Base-by-base conservation (phyloP, 257 asterid species). In the Apocynum venetum region DNA sequence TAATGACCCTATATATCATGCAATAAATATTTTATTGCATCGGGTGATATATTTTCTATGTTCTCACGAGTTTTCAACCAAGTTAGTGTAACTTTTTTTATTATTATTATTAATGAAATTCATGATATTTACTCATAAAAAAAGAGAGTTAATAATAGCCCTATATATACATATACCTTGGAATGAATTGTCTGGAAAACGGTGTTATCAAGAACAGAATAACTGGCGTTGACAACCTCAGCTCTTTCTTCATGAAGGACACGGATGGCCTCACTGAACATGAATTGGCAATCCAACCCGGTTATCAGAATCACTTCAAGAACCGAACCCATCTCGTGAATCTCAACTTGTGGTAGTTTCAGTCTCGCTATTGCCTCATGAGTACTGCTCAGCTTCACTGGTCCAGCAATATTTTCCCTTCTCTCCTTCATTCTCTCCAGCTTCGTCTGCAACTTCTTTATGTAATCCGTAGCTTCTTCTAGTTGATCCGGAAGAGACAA, bases 111-210 rank as follows among this genome's bases (percentile, higher is more conserved):
- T 25, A 25, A 25, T 25, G 31, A 25, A 25, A 25, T 25, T 25
- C 31, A 25, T 25, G 31, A 25, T 25, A 25, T 25, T 25, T 25
- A 25, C 31, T 25, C 31, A 25, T 25, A 25, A 25, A 25, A 25
- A 25, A 25, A 25, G 31, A 25, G 31, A 25, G 31, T 25, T 25
- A 25, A 25, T 25, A 25, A 25, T 25, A 25, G 31, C 31, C 31
- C 31, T 14, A 64, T 64, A 12, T 8, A 64, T 35, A 36, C 8
- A 64, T 4, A 15, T 80, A 91, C 98, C 97, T 90, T 79, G 55
- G 87, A 84, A 80, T 89, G 98, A 53, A 93, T 84, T 43, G 89
- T 81, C 80, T 93, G 98, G 79, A 88, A 90, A 20, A 91, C 77
- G 19, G 84, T 65, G 48, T 80, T 38, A 13, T 83, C 83, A 0